phyloP scores from a whole-genome alignment of 2,329 filamentous ascomycete species.

The Aquanectria penicillioides region DNA sequence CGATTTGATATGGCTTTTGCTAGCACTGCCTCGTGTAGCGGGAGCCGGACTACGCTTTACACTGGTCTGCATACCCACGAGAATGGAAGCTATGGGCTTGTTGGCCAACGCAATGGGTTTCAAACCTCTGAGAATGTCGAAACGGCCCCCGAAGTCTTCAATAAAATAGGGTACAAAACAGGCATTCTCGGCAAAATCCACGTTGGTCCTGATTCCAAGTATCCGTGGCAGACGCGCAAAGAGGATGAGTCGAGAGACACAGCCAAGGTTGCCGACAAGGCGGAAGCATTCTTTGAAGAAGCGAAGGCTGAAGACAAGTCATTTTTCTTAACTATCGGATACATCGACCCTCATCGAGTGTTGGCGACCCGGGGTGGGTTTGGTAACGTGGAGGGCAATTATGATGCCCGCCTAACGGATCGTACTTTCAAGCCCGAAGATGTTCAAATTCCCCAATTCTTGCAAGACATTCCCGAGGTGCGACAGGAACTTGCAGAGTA shows the following conservation, averaged over 20 bases:
- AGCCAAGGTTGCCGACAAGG: constrained; percentile 49
- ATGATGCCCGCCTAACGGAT: constrained; percentile 36
- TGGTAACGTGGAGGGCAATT: constrained; percentile 51
- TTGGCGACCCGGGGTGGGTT: constrained; percentile 51
- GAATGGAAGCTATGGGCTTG: constrained; percentile 57
- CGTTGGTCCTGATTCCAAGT: constrained; percentile 49
- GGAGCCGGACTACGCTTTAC: constrained; percentile 58
- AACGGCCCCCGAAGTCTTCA: constrained; percentile 52
- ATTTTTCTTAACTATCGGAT: constrained; percentile 59
- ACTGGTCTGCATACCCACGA: constrained; percentile 60
- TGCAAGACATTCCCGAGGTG: constrained; percentile 52
- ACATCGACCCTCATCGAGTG: constrained; percentile 58
- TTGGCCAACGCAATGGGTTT: constrained; percentile 52
- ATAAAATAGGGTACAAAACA: constrained; percentile 53
- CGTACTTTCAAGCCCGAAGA: constrained; percentile 43
- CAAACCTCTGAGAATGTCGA: constrained; percentile 55
- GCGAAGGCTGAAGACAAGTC: constrained; percentile 44
- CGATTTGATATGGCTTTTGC: constrained; percentile 45
- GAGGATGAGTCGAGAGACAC: constrained; percentile 57
- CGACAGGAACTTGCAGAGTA: constrained; percentile 56
- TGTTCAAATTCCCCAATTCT: constrained; percentile 52
- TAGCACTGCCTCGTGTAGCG: constrained; percentile 59
- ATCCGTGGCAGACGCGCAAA: constrained; percentile 51
- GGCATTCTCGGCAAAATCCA: constrained; percentile 61
- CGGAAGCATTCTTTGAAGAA: constrained; percentile 49